Percentiles rank a stretch among this genome's conserved stretches.
Evolutionary conservation across 2,329 filamentous ascomycete species (phyloP).

Genomic region (Exserohilum rostratum): DNA sequence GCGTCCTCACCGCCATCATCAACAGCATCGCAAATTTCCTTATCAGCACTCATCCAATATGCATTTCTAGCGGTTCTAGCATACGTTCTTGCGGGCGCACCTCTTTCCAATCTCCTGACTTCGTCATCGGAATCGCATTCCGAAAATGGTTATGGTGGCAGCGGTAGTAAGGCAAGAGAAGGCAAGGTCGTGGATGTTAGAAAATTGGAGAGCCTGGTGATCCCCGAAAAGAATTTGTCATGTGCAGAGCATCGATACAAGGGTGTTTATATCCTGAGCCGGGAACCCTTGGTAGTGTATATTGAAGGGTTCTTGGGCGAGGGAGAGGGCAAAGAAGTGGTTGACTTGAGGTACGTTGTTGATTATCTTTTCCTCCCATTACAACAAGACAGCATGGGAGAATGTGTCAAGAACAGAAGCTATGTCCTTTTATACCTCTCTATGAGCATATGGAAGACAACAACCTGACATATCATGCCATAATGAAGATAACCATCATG

Average conservation of each 20-base stretch:
- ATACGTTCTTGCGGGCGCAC: constrained; percentile 47
- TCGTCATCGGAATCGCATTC: neutral
- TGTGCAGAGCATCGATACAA: constrained; percentile 49
- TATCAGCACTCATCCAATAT: constrained; percentile 41
- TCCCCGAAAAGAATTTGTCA: constrained; percentile 47
- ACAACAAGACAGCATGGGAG: neutral
- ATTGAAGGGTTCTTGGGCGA: constrained; percentile 61
- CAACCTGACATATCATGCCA: neutral
- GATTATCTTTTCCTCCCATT: neutral
- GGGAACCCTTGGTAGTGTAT: constrained; percentile 63
- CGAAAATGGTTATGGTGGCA: neutral
- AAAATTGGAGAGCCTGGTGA: constrained; percentile 47
- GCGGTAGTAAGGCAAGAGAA: neutral
- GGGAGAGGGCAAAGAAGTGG: constrained; percentile 57
- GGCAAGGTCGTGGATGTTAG: constrained; percentile 21
- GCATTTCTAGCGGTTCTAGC: constrained; percentile 34
- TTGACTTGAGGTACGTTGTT: constrained; percentile 57
- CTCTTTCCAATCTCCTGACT: constrained; percentile 24
- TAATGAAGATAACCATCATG: neutral
- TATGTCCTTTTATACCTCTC: neutral
- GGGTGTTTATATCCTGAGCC: constrained; percentile 57
- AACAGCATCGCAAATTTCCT: constrained; percentile 14
- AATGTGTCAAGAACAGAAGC: too few species aligned
- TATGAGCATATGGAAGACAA: neutral
- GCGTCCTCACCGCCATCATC: constrained; percentile 9